Evolutionary conservation across 2,329 filamentous ascomycete species (phyloP).

Genomic region (Beauveria pseudobassiana): DNA sequence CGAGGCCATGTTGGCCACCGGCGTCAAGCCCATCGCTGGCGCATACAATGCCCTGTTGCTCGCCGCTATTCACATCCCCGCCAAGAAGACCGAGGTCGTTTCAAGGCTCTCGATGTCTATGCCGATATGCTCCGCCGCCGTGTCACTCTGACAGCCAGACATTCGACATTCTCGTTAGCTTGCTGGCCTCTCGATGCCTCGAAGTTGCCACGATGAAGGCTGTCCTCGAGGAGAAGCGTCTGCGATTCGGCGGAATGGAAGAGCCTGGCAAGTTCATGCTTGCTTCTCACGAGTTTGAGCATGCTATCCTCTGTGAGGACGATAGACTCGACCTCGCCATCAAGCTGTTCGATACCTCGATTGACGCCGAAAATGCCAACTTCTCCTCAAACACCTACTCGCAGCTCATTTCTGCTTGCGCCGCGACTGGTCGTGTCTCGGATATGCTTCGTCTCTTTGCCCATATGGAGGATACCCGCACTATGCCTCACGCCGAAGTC

Average conservation of each 20-base stretch:
- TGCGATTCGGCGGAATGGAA: slow-evolving; percentile 78
- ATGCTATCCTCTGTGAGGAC: slow-evolving; percentile 79
- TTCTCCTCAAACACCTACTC: slow-evolving; percentile 82
- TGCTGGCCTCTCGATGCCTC: slow-evolving; percentile 73
- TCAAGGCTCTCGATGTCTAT: slow-evolving; percentile 90
- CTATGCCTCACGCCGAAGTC: slow-evolving; percentile 69
- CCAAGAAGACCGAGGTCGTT: slow-evolving; percentile 73
- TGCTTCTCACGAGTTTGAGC: slow-evolving; percentile 77
- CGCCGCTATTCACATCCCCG: slow-evolving; percentile 76
- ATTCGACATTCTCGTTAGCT: slow-evolving; percentile 77
- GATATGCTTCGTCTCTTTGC: slow-evolving; percentile 89
- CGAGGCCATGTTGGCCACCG: slow-evolving; percentile 78
- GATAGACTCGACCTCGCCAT: slow-evolving; percentile 79
- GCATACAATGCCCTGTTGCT: slow-evolving; percentile 90
- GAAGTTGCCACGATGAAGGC: slow-evolving; percentile 69
- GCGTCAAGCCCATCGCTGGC: slow-evolving; percentile 69
- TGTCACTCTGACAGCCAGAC: slow-evolving; percentile 73
- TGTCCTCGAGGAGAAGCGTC: slow-evolving; percentile 70
- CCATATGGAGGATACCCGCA: slow-evolving; percentile 76
- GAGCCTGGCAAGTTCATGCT: slow-evolving; percentile 82
- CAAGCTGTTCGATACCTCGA: slow-evolving; percentile 75
- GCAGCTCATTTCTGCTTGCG: slow-evolving; percentile 79
- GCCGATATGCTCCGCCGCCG: slow-evolving; percentile 89
- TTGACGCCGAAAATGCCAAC: slow-evolving; percentile 50
- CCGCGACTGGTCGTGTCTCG: slow-evolving; percentile 68